Percentiles rank a stretch among this genome's conserved stretches.
phyloP scores from a whole-genome alignment of 1,284 basidiomycete species.

The Rhodotorula sp. region DNA sequence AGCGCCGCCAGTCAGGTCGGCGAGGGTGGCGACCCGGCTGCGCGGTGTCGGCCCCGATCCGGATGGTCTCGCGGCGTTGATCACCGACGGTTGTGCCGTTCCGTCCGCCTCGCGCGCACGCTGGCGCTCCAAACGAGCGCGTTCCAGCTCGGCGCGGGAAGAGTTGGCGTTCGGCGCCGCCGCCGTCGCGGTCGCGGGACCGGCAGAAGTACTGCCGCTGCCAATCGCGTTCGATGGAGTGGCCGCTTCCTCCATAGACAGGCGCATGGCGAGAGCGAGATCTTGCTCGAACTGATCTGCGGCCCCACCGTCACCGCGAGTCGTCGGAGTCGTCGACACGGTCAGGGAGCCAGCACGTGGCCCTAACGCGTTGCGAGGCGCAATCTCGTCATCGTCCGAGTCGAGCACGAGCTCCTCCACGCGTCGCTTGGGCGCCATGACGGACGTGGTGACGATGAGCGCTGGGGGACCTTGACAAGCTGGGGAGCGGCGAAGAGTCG shows the following conservation, averaged over 20 bases:
- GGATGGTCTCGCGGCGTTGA: background rate
- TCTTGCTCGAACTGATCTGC: conserved; percentile 9
- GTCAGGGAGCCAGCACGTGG: too few relatives aligned
- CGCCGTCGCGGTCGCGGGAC: background rate
- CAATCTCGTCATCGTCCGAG: conserved; percentile 11
- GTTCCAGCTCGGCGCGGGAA: conserved; percentile 23
- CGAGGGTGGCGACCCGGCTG: conserved; percentile 16
- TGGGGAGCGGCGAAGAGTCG: background rate
- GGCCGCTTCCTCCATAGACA: background rate
- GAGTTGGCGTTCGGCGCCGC: background rate
- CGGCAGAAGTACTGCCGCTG: too few relatives aligned
- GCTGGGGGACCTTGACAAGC: background rate
- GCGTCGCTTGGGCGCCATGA: conserved; percentile 13
- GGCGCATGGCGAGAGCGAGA: conserved; percentile 9
- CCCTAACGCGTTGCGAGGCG: background rate
- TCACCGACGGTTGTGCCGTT: too few relatives aligned
- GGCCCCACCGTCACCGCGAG: background rate
- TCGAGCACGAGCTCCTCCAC: conserved; percentile 18
- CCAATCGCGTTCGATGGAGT: background rate
- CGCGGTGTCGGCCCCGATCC: background rate
- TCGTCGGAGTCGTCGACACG: background rate
- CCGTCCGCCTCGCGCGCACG: conserved; percentile 2
- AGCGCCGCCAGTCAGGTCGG: conserved; percentile 4
- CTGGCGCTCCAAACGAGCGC: conserved; percentile 28
- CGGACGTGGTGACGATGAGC: background rate